Evolutionary conservation across 495 filamentous ascomycete genomes (phyloP), one percentile per base, ranked within the genome.

Genomic region (Aspergillus biplanus): DNA sequence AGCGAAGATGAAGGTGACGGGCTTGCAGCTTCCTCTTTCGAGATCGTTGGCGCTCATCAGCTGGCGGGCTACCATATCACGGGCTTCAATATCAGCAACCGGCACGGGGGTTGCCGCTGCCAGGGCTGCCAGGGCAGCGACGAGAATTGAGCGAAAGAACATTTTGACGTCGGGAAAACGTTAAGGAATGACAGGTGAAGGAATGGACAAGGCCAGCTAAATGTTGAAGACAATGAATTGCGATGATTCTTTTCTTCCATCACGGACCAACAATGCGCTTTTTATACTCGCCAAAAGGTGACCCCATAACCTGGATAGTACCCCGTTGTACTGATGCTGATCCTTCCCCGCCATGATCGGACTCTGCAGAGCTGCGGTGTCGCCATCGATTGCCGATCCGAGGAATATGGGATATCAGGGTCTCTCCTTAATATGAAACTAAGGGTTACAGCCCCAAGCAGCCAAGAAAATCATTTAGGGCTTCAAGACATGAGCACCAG

Each of bases 1-100:
- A 15, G 84, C 83, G 59, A 74, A 84, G 63, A 84, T 78, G 65
- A 84, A 78, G 61, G 82, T 80, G 33, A 83, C 73, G 18, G 71
- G 67, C 15, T 76, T 75, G 66, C 82, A 85, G 18, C 69, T 73
- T 13, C 71, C 70, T 2, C 70, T 55, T 31, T 70, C 70, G 60
- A 82, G 78, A 21, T 84, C 80, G 52, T 78, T 82, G 15, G 63
- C 56, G 50, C 21, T 49, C 18, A 58, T 49, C 13, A 54, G 33
- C 50, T 65, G 66, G 37, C 63, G 63, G 21, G 21, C 21, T 27
- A 27, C 21, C n/a, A 62, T 59, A 7, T 44, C 39, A 15, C 52
- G 35, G 9, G 47, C 50, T 12, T 54, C 39, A 12, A 68, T 47
- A 21, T 15, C 52, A 7, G 52, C 39, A 21, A 52, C 58, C 3